phyloP scores from a whole-genome alignment of 129 eudicot genomes.

The Escallonia rubra region DNA sequence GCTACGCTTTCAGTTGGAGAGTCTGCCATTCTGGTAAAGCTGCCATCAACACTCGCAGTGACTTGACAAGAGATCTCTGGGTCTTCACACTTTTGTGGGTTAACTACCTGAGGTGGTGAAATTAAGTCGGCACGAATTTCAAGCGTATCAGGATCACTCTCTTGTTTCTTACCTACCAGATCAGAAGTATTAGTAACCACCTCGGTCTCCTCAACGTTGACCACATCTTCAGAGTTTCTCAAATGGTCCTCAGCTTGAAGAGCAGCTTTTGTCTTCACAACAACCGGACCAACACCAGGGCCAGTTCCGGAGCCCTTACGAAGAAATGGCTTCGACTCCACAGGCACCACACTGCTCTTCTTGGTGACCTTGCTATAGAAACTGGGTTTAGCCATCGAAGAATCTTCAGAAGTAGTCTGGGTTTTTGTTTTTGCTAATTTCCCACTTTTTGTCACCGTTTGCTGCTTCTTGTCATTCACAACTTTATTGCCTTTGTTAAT shows the following conservation, averaged over 20 bases:
- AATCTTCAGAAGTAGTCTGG: conserved; percentile 38
- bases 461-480: conserved; percentile 47
- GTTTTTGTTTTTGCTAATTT: conserved; percentile 40
- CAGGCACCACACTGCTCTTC: conserved; percentile 84
- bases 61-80: conserved; percentile 20
- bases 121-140: conserved; percentile 17
- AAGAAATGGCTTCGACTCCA: conserved; percentile 77
- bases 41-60: conserved; percentile 20
- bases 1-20: conserved; percentile 20
- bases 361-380: conserved; percentile 66
- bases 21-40: conserved; percentile 16
- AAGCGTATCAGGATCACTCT: conserved; percentile 18
- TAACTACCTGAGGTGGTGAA: conserved; percentile 24
- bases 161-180: conserved; percentile 34
- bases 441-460: conserved; percentile 29
- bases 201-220: conserved; percentile 31
- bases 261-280: conserved; percentile 33
- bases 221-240: conserved; percentile 28
- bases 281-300: conserved; percentile 36
- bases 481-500: conserved; percentile 33
- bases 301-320: conserved; percentile 67
- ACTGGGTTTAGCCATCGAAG: conserved; percentile 52
- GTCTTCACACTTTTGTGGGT: conserved; percentile 27
- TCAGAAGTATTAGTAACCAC: conserved; percentile 28
- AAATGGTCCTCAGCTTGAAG: conserved; percentile 35